phyloP scores from a whole-genome alignment of 1,284 basidiomycete genomes.

The Leccinum fallax region DNA sequence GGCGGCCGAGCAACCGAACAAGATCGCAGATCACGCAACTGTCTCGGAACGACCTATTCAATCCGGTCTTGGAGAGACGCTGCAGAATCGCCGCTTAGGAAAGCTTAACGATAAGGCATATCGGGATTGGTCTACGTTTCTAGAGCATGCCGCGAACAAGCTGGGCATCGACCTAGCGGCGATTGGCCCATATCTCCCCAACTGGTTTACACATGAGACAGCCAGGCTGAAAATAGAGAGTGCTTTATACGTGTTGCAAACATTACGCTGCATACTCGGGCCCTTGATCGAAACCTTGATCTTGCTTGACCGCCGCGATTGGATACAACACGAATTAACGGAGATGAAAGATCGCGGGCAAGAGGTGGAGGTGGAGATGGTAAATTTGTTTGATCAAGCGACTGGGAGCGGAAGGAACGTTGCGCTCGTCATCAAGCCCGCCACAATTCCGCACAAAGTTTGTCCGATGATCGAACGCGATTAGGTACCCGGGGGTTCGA shows the following conservation, averaged over 20 bases:
- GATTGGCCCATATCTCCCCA: conserved; percentile 29
- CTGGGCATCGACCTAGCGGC: conserved; percentile 37
- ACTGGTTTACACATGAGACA: conserved; percentile 29
- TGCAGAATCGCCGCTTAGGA: conserved; percentile 47
- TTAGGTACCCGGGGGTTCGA: conserved; percentile 7
- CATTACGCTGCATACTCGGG: conserved; percentile 53
- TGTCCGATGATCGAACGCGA: conserved; percentile 7
- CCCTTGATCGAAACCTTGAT: conserved; percentile 53
- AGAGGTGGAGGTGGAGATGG: conserved; percentile 43
- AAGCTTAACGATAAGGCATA: conserved; percentile 49
- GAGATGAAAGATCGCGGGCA: conserved; percentile 30
- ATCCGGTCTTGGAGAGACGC: conserved; percentile 37
- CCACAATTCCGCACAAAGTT: conserved; percentile 9
- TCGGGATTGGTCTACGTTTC: conserved; percentile 48
- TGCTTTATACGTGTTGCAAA: conserved; percentile 47
- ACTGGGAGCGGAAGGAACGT: conserved; percentile 68
- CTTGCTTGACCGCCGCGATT: conserved; percentile 48
- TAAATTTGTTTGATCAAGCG: conserved; percentile 69
- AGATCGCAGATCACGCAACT: background rate
- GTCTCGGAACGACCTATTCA: conserved; percentile 15
- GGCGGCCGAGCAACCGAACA: conserved; percentile 1
- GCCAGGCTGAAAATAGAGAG: conserved; percentile 34
- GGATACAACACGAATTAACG: conserved; percentile 44
- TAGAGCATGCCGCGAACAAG: conserved; percentile 40
- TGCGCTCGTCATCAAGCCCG: conserved; percentile 50